Conservation (phyloP, 2,329 filamentous ascomycete species). For the Chalara sp. region DNA sequence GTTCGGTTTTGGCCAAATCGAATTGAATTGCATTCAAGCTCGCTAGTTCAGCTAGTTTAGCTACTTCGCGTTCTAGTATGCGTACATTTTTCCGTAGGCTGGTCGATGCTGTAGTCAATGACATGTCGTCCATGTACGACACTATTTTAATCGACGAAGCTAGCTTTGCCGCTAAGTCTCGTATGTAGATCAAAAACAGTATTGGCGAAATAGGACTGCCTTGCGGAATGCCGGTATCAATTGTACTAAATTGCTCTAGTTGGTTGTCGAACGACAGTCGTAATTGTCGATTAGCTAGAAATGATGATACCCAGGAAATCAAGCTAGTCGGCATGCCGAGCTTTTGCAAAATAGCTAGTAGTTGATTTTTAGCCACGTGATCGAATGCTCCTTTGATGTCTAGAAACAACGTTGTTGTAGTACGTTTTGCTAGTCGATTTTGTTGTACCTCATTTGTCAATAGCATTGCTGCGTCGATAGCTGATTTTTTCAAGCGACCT, state of each 20-base stretch:
- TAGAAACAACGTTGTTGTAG: slow-evolving; percentile 2
- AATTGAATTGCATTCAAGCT: background rate
- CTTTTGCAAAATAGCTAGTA: slow-evolving; percentile 1
- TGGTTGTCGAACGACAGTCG: background rate
- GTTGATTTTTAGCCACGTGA: slow-evolving; percentile 1
- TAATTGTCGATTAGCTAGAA: background rate
- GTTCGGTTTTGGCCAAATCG: background rate
- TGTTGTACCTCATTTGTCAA: background rate
- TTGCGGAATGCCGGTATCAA: background rate
- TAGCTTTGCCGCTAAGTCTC: background rate
- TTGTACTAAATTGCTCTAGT: background rate
- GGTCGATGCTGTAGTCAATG: background rate
- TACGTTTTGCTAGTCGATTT: background rate
- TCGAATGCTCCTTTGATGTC: slow-evolving; percentile 4
- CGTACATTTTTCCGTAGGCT: background rate
- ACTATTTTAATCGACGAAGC: background rate
- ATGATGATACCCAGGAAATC: background rate
- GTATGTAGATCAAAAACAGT: background rate
- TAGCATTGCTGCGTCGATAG: background rate
- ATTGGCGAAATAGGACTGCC: background rate
- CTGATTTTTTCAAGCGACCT: slow-evolving; percentile 4
- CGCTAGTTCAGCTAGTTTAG: background rate
- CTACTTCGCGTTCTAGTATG: background rate
- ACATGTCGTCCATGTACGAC: background rate
- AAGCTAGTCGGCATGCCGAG: background rate